Base-by-base conservation (phyloP, 495 filamentous ascomycete species). In the Pyronema domesticum region DNA sequence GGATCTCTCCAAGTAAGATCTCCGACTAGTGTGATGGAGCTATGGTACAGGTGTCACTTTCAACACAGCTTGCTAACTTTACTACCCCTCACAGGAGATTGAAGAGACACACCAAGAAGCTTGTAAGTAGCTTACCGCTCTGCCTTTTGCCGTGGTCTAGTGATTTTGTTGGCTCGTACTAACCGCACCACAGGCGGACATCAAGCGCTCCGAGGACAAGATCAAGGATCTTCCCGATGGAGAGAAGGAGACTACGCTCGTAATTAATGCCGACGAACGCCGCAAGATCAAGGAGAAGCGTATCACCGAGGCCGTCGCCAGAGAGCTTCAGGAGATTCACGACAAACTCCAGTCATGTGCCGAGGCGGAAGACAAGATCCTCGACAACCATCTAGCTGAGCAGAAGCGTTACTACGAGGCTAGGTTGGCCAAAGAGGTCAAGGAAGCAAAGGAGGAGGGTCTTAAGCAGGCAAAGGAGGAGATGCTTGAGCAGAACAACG, bases 241-340 rank as follows among this genome's bases (percentile, higher is more conserved):
- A 36, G 63, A 65, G 35, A 61, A 56, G 39, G 59, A 52, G 14
- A 60, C 34, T 2, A 55, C 63, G 11, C 56, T 3, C 13, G 30
- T 62, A 13, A 89, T 99, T 74, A 99, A 96, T 66, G 59, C 70
- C 60, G 93, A 99, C 68, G 88, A 96, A 68, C 93, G 87, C 68
- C 80, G 83, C 7, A 84, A 95, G 69, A 78, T 80, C 19, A 70
- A 82, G 57, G 94, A 93, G 76, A 96, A 94, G 65, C 89, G 91
- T n/a, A 68, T 74, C 13, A 78, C 95, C 11, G 83, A 86, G 63
- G 76, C 79, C 30, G 76, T 82, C 58, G 71, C 88, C 46, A 68
- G 75, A 23, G 82, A 91, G 68, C 69, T 85, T 33, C 84, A 91
- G 65, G 86, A 94, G 59, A 85, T 95, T 69, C 74, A 95, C 43